Conservation (phyloP, 306 rosid species). For the Corylus americana region DNA sequence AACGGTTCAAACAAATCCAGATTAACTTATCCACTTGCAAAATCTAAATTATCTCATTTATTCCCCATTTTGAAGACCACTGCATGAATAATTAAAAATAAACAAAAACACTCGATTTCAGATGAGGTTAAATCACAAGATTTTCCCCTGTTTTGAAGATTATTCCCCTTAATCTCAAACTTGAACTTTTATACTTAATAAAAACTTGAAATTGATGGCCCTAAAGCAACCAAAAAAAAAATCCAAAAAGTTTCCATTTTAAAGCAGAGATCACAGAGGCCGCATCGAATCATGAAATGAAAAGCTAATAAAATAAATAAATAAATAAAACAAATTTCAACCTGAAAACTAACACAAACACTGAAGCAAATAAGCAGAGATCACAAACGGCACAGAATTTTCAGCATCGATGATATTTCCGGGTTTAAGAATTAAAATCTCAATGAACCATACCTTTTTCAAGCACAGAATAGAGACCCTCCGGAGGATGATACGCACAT, state of each 20-base stretch:
- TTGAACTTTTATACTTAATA: no score
- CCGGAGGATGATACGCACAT: not conserved
- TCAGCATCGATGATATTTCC: no score
- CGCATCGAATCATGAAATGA: conserved; percentile 19
- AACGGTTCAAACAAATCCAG: not conserved
- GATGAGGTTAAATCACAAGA: no score
- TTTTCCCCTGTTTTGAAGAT: no score
- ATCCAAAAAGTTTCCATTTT: conserved; percentile 3
- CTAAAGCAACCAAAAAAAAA: not conserved
- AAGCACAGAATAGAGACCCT: no score
- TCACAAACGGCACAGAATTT: no score
- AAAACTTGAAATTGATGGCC: not conserved
- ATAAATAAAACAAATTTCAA: no score
- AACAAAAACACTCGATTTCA: not conserved
- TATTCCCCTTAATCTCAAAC: no score
- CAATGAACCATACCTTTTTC: no score
- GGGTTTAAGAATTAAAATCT: no score
- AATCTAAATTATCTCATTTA: not conserved
- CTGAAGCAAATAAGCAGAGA: no score
- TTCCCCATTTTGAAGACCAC: not conserved
- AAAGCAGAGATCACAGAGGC: not conserved
- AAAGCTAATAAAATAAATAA: not conserved
- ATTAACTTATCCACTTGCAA: not conserved
- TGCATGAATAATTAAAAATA: not conserved
- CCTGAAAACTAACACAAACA: not conserved